Evolutionary conservation across 2,329 filamentous ascomycete species (phyloP).

Genomic region (Fusarium caatingaense): DNA sequence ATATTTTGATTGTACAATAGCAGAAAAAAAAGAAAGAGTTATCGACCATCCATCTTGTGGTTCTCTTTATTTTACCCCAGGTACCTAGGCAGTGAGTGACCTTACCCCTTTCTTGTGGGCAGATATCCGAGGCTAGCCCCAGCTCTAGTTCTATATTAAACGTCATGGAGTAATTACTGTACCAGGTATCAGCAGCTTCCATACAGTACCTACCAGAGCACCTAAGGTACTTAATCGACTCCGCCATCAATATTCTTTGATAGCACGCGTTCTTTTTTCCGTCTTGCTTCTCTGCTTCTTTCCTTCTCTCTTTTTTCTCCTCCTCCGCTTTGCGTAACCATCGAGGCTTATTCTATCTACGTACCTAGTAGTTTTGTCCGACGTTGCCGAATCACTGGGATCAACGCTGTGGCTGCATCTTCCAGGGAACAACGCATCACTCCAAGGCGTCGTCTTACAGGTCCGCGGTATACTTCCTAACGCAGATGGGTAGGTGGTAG

Average conservation of each 20-base stretch:
- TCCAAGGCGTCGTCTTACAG: not conserved
- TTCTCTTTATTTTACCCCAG: not conserved
- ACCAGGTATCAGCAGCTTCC: not conserved
- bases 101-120: constrained; percentile 1
- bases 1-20: not conserved
- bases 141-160: constrained; percentile 2
- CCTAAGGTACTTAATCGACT: constrained; percentile 4
- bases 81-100: not conserved
- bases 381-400: constrained; percentile 22
- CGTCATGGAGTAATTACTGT: not conserved
- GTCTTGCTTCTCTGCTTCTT: not conserved
- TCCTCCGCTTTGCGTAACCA: not conserved
- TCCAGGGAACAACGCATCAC: not conserved
- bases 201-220: not conserved
- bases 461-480: not conserved
- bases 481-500: not conserved
- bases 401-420: constrained; percentile 4
- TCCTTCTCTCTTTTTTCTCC: not conserved
- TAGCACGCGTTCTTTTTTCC: not conserved
- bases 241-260: not conserved
- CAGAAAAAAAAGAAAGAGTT: not conserved
- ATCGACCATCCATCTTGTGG: not conserved
- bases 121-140: not conserved
- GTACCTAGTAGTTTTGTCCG: not conserved
- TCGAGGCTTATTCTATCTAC: not conserved